Percentiles rank a stretch among this genome's conserved stretches.
These are phyloP conservation scores for Hippophae rhamnoides DNA, from an alignment of 306 rosid species.

Conservation along the genomic window DNA sequence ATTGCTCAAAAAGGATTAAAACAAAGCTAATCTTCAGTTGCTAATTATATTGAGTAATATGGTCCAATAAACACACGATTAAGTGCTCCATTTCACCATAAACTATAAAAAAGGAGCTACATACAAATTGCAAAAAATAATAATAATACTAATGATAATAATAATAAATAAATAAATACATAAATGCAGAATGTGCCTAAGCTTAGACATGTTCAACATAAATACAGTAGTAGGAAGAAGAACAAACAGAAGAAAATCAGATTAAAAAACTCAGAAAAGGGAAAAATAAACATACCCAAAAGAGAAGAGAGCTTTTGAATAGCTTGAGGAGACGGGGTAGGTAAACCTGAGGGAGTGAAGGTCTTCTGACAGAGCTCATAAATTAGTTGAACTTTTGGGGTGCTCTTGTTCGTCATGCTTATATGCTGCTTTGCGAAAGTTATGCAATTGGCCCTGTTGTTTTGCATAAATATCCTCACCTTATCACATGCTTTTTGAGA, in stretches of 20 bases:
- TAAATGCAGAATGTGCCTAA: constrained; percentile 1
- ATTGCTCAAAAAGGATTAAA: too few relatives aligned
- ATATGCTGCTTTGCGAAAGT: constrained; percentile 23
- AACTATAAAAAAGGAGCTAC: constrained; percentile 6
- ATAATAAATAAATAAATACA: constrained; percentile 3
- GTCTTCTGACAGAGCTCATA: constrained; percentile 56
- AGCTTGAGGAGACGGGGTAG: constrained; percentile 40
- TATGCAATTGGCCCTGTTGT: constrained; percentile 19
- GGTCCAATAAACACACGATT: not conserved
- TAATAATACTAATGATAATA: too few relatives aligned
- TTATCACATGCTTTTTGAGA: constrained; percentile 34
- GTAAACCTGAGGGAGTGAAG: constrained; percentile 41
- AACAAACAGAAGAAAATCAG: not conserved
- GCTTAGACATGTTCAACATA: not conserved
- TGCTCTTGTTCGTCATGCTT: constrained; percentile 40
- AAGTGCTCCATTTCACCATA: not conserved
- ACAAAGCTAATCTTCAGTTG: not conserved
- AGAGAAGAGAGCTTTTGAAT: constrained; percentile 48
- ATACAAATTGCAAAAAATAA: not conserved
- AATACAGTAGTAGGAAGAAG: not conserved
- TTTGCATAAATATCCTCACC: constrained; percentile 22
- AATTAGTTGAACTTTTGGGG: constrained; percentile 59
- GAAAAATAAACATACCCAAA: constrained; percentile 41
- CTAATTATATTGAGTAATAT: not conserved
- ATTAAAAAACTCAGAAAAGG: not conserved